Evolutionary conservation across 306 rosid genomes (phyloP).

Genomic region (Oxytropis ochrocephala): DNA sequence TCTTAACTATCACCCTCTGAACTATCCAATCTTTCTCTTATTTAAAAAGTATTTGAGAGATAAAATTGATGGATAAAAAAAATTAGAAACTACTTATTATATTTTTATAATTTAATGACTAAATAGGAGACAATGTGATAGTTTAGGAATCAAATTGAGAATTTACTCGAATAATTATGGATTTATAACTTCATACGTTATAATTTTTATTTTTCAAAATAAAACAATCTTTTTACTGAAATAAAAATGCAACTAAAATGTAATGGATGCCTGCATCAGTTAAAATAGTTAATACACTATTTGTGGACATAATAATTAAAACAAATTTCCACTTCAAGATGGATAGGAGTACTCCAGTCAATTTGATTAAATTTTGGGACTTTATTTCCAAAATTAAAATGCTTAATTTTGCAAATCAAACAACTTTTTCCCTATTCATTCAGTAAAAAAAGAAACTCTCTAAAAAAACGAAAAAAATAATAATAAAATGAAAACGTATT

Average conservation of each 20-base stretch:
- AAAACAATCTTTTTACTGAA: not conserved
- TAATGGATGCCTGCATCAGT: not conserved
- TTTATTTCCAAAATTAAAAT: slow-evolving; percentile 13
- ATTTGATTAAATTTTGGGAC: not conserved
- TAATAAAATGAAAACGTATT: not conserved
- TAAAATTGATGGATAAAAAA: no score
- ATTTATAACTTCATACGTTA: no score
- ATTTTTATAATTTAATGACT: no score
- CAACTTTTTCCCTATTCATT: not conserved
- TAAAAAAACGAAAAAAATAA: not conserved
- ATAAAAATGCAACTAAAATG: not conserved
- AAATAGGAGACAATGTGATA: no score
- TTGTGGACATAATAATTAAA: not conserved
- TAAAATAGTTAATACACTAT: not conserved
- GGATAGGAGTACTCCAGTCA: not conserved
- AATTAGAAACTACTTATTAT: no score
- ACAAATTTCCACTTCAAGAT: not conserved
- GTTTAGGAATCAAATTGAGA: no score
- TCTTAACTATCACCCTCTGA: no score
- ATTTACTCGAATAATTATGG: no score
- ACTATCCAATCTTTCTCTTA: no score
- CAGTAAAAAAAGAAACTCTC: not conserved
- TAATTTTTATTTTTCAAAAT: not conserved
- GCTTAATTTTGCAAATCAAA: not conserved
- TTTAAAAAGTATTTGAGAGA: no score